Evolutionary conservation across 495 filamentous ascomycete species (phyloP).

Genomic region (Hyaloscypha bicolor): DNA sequence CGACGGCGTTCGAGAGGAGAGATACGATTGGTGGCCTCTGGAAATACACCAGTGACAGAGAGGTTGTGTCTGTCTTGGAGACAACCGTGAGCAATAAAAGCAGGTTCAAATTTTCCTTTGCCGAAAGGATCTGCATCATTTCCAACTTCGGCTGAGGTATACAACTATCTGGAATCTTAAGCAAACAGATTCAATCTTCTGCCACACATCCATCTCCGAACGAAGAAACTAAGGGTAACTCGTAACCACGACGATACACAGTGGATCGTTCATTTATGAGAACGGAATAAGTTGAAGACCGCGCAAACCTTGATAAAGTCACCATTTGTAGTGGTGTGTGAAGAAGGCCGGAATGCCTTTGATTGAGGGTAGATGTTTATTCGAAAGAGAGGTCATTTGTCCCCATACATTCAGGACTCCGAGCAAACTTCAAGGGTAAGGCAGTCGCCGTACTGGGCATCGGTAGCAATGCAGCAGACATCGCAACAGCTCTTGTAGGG

Average conservation of each 20-base stretch:
- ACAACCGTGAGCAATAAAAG: too few relatives aligned
- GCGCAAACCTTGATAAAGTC: slow-evolving; percentile 6
- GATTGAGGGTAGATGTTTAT: slow-evolving; percentile 33
- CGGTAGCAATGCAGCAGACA: slow-evolving; percentile 6
- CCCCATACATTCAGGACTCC: slow-evolving; percentile 32
- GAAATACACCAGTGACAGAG: slow-evolving; percentile 9
- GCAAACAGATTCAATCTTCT: slow-evolving; percentile 22
- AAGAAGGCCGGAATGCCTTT: not conserved
- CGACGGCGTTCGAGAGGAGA: slow-evolving; percentile 29
- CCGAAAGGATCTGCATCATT: not conserved
- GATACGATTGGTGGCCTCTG: slow-evolving; percentile 31
- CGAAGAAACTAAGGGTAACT: slow-evolving; percentile 7
- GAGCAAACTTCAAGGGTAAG: not conserved
- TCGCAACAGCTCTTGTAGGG: not conserved
- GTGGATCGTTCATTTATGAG: slow-evolving; percentile 16
- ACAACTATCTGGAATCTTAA: slow-evolving; percentile 24
- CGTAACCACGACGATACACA: slow-evolving; percentile 13
- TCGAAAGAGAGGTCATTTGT: slow-evolving; percentile 36
- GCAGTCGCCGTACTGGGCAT: not conserved
- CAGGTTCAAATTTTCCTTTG: too few relatives aligned
- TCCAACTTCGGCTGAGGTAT: not conserved
- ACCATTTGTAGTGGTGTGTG: too few relatives aligned
- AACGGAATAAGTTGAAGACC: not conserved
- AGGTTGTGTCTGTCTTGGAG: too few relatives aligned
- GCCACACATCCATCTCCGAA: slow-evolving; percentile 17